These are phyloP conservation scores for Helianthus tuberosus DNA, from an alignment of 129 eudicot genomes.

Conservation along the genomic window DNA sequence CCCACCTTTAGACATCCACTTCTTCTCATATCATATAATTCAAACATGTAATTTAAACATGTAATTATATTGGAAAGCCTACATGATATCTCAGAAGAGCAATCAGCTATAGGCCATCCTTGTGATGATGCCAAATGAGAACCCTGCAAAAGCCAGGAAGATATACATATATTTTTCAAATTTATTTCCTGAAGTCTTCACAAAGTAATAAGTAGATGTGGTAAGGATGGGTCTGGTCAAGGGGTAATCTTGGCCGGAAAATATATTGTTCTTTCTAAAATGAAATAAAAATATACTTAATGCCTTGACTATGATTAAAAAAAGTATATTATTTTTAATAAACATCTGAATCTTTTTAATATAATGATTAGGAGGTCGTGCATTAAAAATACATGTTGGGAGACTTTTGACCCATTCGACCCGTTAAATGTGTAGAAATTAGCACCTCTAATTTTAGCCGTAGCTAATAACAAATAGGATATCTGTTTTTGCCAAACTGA, in stretches of 20 bases:
- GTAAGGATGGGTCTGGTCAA: background rate
- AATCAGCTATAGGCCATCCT: constrained; percentile 78
- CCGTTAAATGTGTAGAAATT: background rate
- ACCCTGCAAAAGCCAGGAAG: constrained; percentile 49
- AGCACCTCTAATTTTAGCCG: background rate
- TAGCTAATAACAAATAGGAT: background rate
- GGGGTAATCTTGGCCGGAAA: background rate
- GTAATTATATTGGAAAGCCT: constrained; percentile 20
- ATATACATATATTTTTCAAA: background rate
- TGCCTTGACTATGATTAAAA: background rate
- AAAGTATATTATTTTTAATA: no score
- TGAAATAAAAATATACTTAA: background rate
- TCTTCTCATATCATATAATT: constrained; percentile 6
- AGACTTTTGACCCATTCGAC: background rate
- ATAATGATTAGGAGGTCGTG: no score
- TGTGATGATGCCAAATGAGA: constrained; percentile 75
- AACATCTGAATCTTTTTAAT: no score
- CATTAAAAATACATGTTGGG: no score
- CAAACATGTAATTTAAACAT: background rate
- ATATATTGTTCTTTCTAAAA: background rate
- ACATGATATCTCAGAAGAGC: constrained; percentile 70
- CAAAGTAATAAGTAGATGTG: background rate
- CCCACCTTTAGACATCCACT: constrained; percentile 12
- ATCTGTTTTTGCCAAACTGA: background rate
- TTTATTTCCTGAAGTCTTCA: background rate